Evolutionary conservation across 1,284 basidiomycete genomes (phyloP), one percentile per base, ranked within the genome.

Genomic region (Leccinum pseudoinsigne): DNA sequence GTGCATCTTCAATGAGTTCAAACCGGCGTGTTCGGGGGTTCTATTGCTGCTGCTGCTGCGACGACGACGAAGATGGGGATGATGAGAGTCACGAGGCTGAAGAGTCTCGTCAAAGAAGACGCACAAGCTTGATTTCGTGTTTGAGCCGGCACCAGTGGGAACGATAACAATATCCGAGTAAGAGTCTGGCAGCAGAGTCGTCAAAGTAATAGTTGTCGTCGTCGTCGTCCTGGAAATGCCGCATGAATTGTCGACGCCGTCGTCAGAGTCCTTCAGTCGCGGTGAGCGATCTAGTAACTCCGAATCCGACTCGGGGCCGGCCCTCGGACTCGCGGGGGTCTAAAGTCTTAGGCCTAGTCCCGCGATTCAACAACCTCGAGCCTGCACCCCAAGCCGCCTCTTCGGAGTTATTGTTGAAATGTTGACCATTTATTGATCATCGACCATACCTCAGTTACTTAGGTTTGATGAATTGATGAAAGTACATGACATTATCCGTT

Each of bases 221-320:
- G 62, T 68, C 64, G 57, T 62, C 63, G 55, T 64, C 59, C 5
- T 59, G 64, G 26, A 67, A 70, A 50, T 45, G 68, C 23, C 69
- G n/a, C n/a, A 21, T 42, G 68, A 68, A 45, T 62, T 66, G 34
- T 70, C 70, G 5, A 45, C 53, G n/a, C 47, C 55, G 58, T 68
- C 45, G 50, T 14, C 34, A 28, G 18, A 16, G 38, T 40, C 38
- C 16, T 40, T 40, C 14, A 50, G 47, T 59, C 38, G 50, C 59
- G 55, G 42, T 68, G 42, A 31, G 26, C 31, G 55, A 66, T 69
- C 72, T 16, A 40, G 14, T 63, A 66, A 55, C 56, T 61, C 10
- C 62, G 71, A 58, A 71, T 66, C 21, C 70, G 61, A 42, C 63
- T 67, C 55, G 14, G 28, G 31, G 45, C 23, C 50, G 50, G 34